phyloP scores from a whole-genome alignment of 1,284 basidiomycete species.

The Anthracocystis setariae region DNA sequence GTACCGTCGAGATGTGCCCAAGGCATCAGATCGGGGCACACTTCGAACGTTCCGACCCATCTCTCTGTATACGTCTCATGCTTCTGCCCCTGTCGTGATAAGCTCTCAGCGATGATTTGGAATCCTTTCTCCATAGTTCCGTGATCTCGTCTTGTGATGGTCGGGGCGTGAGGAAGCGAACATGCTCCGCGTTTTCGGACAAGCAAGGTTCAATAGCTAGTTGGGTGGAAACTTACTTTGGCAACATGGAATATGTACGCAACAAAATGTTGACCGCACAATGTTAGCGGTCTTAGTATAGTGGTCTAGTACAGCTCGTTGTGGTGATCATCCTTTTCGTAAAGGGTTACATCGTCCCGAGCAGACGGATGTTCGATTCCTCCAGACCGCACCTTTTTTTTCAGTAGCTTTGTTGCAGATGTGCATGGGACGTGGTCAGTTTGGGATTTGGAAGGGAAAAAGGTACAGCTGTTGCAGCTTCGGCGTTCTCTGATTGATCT shows the following conservation, averaged over 20 bases:
- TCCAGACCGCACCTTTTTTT: conserved; percentile 22
- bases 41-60: conserved; percentile 23
- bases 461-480: too few relatives aligned
- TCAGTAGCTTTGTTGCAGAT: background rate
- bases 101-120: too few relatives aligned
- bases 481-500: too few relatives aligned
- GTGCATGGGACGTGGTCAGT: background rate
- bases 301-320: conserved; percentile 39
- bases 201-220: too few relatives aligned
- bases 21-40: background rate
- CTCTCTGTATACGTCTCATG: conserved; percentile 33
- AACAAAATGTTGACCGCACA: background rate
- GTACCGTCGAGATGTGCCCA: conserved; percentile 15
- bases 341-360: conserved; percentile 12
- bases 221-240: too few relatives aligned
- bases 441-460: background rate
- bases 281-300: conserved; percentile 20
- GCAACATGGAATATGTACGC: conserved; percentile 2
- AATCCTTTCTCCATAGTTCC: too few relatives aligned
- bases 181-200: too few relatives aligned
- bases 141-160: too few relatives aligned
- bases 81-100: too few relatives aligned
- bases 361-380: conserved; percentile 50
- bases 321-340: conserved; percentile 7
- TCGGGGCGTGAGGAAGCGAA: too few relatives aligned